phyloP scores from a whole-genome alignment of 78 protist genomes.

The Cyanophora paradoxa region DNA sequence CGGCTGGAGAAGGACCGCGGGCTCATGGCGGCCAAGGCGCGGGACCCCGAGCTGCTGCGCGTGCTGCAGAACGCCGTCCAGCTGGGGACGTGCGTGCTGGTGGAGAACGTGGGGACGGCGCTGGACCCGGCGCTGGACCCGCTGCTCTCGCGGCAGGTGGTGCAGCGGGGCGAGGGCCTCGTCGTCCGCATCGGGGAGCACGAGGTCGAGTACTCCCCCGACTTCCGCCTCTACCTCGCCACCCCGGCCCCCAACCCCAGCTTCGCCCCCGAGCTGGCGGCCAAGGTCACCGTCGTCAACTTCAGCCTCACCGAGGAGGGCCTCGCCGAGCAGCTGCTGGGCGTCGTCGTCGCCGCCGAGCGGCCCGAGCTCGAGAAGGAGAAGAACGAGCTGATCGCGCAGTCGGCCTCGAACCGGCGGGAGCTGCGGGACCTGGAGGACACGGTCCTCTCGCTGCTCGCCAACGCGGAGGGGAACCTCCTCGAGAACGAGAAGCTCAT shows the following conservation, averaged over 20 bases:
- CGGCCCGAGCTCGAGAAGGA: constrained; percentile 67
- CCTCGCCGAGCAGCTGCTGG: constrained; percentile 60
- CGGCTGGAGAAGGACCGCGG: background rate
- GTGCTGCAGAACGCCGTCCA: constrained; percentile 47
- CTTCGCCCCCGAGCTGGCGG: constrained; percentile 35
- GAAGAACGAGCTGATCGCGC: constrained; percentile 37
- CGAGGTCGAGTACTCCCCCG: constrained; percentile 26
- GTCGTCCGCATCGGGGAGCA: constrained; percentile 37
- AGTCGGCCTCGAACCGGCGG: constrained; percentile 21
- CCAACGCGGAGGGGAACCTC: constrained; percentile 49
- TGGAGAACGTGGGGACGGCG: constrained; percentile 53
- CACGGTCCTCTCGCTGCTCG: constrained; percentile 50
- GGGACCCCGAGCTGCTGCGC: constrained; percentile 39
- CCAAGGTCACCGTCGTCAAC: constrained; percentile 45
- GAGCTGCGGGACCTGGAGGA: constrained; percentile 60
- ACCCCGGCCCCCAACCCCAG: constrained; percentile 60
- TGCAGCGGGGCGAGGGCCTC: constrained; percentile 1
- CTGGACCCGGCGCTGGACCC: constrained; percentile 55
- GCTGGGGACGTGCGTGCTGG: constrained; percentile 13
- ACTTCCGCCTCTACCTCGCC: constrained; percentile 62
- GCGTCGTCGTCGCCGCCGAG: constrained; percentile 59
- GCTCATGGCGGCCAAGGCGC: constrained; percentile 37
- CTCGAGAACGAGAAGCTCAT: constrained; percentile 69
- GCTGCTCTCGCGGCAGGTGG: constrained; percentile 22
- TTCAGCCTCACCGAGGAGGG: constrained; percentile 50